A percentile compares a stretch with the other conserved stretches of the same genome.
These are phyloP conservation scores for Cyberlindnera xylosilytica DNA, from an alignment of 805 yeast genomes.

Conservation along the genomic window DNA sequence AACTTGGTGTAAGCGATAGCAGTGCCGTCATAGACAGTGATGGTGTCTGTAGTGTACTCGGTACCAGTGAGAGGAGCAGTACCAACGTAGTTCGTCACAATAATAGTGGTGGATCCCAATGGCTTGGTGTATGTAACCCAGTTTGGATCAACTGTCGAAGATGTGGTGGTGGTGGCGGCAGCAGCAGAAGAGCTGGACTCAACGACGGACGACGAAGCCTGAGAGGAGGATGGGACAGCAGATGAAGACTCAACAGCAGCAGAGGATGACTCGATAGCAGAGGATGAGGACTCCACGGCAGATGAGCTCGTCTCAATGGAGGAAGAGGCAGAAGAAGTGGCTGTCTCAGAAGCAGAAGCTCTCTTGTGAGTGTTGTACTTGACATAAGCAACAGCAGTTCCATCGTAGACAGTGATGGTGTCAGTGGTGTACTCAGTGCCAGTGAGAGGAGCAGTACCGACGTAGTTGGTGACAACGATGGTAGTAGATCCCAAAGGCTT, in stretches of 20 bases:
- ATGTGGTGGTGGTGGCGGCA: too few relatives aligned
- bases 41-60: conserved; percentile 1
- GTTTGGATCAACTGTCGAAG: not conserved
- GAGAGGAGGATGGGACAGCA: too few relatives aligned
- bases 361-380: not conserved
- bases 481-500: conserved; percentile 3
- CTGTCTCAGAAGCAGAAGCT: not conserved
- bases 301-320: too few relatives aligned
- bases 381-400: not conserved
- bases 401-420: not conserved
- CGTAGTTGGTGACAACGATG: conserved; percentile 1
- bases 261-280: too few relatives aligned
- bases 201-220: too few relatives aligned
- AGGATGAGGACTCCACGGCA: too few relatives aligned
- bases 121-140: conserved; percentile 6
- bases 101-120: conserved; percentile 5
- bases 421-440: conserved; percentile 3
- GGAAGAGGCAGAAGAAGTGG: too few relatives aligned
- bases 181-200: too few relatives aligned
- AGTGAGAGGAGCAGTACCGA: not conserved
- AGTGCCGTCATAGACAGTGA: not conserved
- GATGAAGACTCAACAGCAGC: too few relatives aligned
- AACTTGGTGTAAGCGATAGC: not conserved
- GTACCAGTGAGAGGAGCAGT: conserved; percentile 2
- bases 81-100: conserved; percentile 6